Conservation (phyloP, 208 protist species). For the Balamuthia mandrillaris region DNA sequence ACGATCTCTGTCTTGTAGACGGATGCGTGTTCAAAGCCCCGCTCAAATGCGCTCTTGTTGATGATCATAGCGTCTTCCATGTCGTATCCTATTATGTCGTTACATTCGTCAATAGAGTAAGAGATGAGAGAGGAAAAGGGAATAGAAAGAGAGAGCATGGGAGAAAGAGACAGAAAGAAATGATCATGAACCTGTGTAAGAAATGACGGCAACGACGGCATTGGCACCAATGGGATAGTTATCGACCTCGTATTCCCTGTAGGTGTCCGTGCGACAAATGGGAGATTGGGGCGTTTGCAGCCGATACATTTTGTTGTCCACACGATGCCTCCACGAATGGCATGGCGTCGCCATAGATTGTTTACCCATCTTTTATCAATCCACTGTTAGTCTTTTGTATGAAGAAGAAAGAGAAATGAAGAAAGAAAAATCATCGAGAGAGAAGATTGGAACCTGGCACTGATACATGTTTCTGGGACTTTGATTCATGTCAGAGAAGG, state of each 20-base stretch:
- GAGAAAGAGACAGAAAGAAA: neutral
- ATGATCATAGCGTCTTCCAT: slow-evolving; percentile 99
- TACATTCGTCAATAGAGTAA: neutral
- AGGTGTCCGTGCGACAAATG: slow-evolving; percentile 73
- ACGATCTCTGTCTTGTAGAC: slow-evolving; percentile 80
- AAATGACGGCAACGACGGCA: slow-evolving; percentile 97
- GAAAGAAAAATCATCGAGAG: neutral
- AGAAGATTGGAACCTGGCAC: slow-evolving; percentile 79
- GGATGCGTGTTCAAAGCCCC: slow-evolving; percentile 94
- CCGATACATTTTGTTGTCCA: slow-evolving; percentile 98
- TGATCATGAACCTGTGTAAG: slow-evolving; percentile 88
- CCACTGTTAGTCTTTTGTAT: neutral
- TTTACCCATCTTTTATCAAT: slow-evolving; percentile 92
- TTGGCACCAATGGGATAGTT: slow-evolving; percentile 97
- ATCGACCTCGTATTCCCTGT: slow-evolving; percentile 91
- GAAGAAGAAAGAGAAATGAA: neutral
- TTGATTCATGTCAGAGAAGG: slow-evolving; percentile 99
- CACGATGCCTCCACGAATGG: slow-evolving; percentile 84
- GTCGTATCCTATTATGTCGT: slow-evolving; percentile 85
- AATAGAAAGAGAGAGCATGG: neutral
- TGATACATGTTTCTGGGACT: slow-evolving; percentile 99
- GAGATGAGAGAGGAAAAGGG: too few species aligned
- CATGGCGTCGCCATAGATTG: slow-evolving; percentile 98
- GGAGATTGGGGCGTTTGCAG: slow-evolving; percentile 95
- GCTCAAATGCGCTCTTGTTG: slow-evolving; percentile 95